phyloP scores from a whole-genome alignment of 768 basidiomycete species.

The Kwoniella bestiolae region DNA sequence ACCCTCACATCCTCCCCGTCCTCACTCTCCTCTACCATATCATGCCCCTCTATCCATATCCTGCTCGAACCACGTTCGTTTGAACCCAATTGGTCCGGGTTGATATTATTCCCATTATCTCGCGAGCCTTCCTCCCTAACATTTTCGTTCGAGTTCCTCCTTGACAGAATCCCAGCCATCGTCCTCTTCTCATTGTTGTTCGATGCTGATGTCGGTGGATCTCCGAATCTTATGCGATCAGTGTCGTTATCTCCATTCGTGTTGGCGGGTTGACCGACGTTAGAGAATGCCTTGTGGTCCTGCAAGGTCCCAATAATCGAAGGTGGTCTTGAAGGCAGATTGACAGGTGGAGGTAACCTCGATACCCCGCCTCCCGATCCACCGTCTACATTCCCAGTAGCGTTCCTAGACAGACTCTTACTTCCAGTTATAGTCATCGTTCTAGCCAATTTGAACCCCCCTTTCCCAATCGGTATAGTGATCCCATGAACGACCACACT shows the following conservation, averaged over 20 bases:
- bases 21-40: slow-evolving; percentile 19
- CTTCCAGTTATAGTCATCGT: slow-evolving; percentile 40
- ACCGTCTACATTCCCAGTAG: no score
- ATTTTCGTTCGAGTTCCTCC: not conserved
- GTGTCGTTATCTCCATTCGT: not conserved
- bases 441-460: slow-evolving; percentile 44
- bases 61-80: not conserved
- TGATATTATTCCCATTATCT: not conserved
- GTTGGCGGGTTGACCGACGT: not conserved
- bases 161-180: slow-evolving; percentile 2
- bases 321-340: not conserved
- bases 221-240: slow-evolving; percentile 5
- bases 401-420: slow-evolving; percentile 13
- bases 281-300: not conserved
- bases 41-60: slow-evolving; percentile 17
- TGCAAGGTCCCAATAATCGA: not conserved
- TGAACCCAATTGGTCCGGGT: not conserved
- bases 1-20: slow-evolving; percentile 14
- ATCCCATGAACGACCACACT: slow-evolving; percentile 58
- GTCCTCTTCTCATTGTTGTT: not conserved
- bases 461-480: slow-evolving; percentile 57
- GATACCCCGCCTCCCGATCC: slow-evolving; percentile 17
- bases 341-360: slow-evolving; percentile 29
- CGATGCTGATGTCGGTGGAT: not conserved
- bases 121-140: not conserved